phyloP scores from a whole-genome alignment of 352 stramenopile species.

The Globisporangium nunn region DNA sequence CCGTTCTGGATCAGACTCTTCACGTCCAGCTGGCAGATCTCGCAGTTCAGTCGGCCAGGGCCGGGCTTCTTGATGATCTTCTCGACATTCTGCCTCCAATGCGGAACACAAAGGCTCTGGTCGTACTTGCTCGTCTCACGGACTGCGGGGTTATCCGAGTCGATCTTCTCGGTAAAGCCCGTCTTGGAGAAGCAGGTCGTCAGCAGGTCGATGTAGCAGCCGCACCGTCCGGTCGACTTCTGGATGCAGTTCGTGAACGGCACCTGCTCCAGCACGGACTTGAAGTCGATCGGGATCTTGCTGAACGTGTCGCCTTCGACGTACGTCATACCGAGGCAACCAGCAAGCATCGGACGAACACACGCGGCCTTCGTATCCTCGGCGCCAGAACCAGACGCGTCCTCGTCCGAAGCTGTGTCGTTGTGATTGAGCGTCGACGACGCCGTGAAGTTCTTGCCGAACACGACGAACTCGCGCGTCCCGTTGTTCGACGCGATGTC shows the following conservation, averaged over 20 bases:
- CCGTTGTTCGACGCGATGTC: conserved; percentile 35
- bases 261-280: conserved; percentile 45
- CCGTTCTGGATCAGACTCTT: conserved; percentile 60
- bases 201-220: conserved; percentile 65
- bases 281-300: conserved; percentile 64
- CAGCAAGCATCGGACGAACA: conserved; percentile 59
- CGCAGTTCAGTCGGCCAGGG: conserved; percentile 64
- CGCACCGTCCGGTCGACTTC: conserved; percentile 46
- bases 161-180: conserved; percentile 28
- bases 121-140: conserved; percentile 38
- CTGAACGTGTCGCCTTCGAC: conserved; percentile 32
- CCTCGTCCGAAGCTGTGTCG: conserved; percentile 13
- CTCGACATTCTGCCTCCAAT: conserved; percentile 26
- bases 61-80: conserved; percentile 45
- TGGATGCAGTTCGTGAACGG: conserved; percentile 71
- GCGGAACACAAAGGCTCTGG: conserved; percentile 53
- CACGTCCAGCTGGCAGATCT: conserved; percentile 62
- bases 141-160: conserved; percentile 24
- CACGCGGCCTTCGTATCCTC: conserved; percentile 21
- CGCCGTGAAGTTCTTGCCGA: conserved; percentile 53
- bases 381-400: conserved; percentile 18
- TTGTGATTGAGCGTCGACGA: conserved; percentile 24
- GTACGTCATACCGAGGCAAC: conserved; percentile 56
- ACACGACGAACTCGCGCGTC: conserved; percentile 44
- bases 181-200: conserved; percentile 57